Percentiles rank a stretch among this genome's conserved stretches.
Evolutionary conservation across 148 eudicot species (phyloP).

Genomic region (Fagopyrum esculentum): DNA sequence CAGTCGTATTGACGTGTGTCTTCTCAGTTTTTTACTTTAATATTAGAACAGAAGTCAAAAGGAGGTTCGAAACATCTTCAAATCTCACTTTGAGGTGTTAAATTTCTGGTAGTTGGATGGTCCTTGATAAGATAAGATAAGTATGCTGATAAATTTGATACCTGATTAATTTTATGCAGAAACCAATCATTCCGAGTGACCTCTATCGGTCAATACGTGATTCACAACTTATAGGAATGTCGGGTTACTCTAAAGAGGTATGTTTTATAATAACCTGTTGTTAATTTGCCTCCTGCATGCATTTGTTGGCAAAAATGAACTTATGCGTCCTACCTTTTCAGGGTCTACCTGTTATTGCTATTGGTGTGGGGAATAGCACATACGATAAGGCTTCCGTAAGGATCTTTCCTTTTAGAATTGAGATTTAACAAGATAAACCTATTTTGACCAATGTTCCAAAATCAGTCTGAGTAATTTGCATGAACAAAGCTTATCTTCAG

Average conservation of each 20-base stretch:
- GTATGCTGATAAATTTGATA: background rate
- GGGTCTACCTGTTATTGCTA: slow-evolving; percentile 91
- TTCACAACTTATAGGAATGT: slow-evolving; percentile 81
- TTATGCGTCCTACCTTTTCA: slow-evolving; percentile 16
- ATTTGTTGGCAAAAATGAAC: background rate
- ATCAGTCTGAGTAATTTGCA: background rate
- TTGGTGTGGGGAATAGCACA: slow-evolving; percentile 91
- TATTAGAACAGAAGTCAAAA: background rate
- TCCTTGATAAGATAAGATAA: slow-evolving; percentile 7
- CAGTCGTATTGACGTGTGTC: background rate
- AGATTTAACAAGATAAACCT: background rate
- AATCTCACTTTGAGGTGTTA: background rate
- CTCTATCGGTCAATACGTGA: slow-evolving; percentile 79
- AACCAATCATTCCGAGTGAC: slow-evolving; percentile 78
- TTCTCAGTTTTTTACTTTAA: background rate
- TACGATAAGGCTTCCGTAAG: slow-evolving; percentile 96
- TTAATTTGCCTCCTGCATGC: background rate
- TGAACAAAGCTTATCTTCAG: background rate
- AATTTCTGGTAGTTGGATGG: background rate
- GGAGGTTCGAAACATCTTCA: background rate
- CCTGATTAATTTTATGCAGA: slow-evolving; percentile 33
- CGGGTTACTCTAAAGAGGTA: slow-evolving; percentile 92
- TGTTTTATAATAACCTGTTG: background rate
- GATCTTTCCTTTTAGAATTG: slow-evolving; percentile 1
- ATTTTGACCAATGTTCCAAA: background rate